These are phyloP conservation scores for Aspergillus pseudoterreus DNA, from an alignment of 2,329 filamentous ascomycete species.

Conservation along the genomic window DNA sequence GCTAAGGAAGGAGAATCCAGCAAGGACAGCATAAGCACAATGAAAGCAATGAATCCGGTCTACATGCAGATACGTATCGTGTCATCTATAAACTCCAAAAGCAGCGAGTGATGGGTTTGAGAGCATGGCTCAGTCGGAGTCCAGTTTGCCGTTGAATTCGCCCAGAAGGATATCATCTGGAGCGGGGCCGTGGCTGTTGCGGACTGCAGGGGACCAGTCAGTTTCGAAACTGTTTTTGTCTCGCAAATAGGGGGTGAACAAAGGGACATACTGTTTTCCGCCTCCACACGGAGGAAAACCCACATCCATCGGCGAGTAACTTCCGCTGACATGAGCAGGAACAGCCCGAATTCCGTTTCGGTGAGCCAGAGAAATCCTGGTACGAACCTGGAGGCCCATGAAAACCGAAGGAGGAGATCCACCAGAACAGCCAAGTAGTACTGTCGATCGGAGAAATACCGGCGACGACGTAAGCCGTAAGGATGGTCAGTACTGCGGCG, in stretches of 20 bases:
- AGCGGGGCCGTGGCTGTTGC: conserved; percentile 52
- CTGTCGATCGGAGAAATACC: conserved; percentile 68
- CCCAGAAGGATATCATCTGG: conserved; percentile 71
- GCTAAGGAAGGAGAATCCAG: neutral
- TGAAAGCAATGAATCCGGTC: conserved; percentile 10
- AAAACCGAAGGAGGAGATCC: conserved; percentile 79
- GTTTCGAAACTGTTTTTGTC: conserved; percentile 7
- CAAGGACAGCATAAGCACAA: conserved; percentile 1
- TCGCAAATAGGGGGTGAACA: neutral
- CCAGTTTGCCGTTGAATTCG: conserved; percentile 65
- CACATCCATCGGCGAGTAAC: conserved; percentile 89
- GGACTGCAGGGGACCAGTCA: conserved; percentile 35
- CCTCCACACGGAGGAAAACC: conserved; percentile 95
- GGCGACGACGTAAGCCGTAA: conserved; percentile 70
- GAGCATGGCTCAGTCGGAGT: conserved; percentile 50
- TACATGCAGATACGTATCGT: conserved; percentile 17
- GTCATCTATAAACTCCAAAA: conserved; percentile 10
- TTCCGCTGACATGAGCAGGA: conserved; percentile 81
- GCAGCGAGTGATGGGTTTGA: neutral
- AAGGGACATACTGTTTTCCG: conserved; percentile 70
- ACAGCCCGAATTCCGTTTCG: conserved; percentile 85
- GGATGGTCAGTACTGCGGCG: conserved; percentile 64
- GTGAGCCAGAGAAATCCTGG: conserved; percentile 77
- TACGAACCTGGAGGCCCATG: conserved; percentile 85
- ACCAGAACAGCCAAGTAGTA: conserved; percentile 80